Percentiles rank a stretch among this genome's conserved stretches.
Conservation (phyloP, 495 filamentous ascomycete genomes). For the Aspergillus nanangensis region DNA sequence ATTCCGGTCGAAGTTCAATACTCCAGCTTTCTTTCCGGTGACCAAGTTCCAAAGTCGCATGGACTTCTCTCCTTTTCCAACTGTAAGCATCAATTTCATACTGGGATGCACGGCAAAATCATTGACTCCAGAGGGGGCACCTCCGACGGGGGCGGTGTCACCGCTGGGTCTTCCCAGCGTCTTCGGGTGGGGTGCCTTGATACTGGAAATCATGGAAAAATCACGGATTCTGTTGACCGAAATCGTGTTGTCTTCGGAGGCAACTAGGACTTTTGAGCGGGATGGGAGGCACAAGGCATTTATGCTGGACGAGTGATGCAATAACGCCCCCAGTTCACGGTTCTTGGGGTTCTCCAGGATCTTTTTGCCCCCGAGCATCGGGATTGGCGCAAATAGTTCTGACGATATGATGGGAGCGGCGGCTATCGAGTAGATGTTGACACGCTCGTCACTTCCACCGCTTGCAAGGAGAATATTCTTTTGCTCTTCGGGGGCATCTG, state of each 20-base stretch:
- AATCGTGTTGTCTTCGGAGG: conserved; percentile 82
- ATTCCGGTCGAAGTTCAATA: conserved; percentile 73
- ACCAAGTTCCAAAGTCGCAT: conserved; percentile 97
- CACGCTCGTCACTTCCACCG: conserved; percentile 85
- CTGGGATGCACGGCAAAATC: conserved; percentile 94
- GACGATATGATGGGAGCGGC: conserved; percentile 53
- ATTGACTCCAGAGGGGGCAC: conserved; percentile 84
- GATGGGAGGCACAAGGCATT: conserved; percentile 79
- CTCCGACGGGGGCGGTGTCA: conserved; percentile 82
- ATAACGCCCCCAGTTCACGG: conserved; percentile 77
- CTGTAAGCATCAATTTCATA: conserved; percentile 92
- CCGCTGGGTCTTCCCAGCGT: conserved; percentile 77
- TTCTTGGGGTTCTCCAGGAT: conserved; percentile 81
- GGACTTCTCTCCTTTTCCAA: conserved; percentile 79
- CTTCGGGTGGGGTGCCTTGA: conserved; percentile 87
- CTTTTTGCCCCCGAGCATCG: conserved; percentile 60
- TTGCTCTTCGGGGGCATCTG: conserved; percentile 40
- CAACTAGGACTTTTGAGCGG: conserved; percentile 78
- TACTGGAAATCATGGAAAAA: conserved; percentile 82
- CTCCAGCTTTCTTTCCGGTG: conserved; percentile 91
- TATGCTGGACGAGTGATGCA: conserved; percentile 79
- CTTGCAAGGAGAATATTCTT: conserved; percentile 83
- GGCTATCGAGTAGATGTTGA: conserved; percentile 91
- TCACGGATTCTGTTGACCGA: conserved; percentile 82
- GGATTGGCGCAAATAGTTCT: conserved; percentile 44